These are phyloP conservation scores for Gyromitra esculenta DNA, from an alignment of 2,329 filamentous ascomycete genomes.

Conservation along the genomic window DNA sequence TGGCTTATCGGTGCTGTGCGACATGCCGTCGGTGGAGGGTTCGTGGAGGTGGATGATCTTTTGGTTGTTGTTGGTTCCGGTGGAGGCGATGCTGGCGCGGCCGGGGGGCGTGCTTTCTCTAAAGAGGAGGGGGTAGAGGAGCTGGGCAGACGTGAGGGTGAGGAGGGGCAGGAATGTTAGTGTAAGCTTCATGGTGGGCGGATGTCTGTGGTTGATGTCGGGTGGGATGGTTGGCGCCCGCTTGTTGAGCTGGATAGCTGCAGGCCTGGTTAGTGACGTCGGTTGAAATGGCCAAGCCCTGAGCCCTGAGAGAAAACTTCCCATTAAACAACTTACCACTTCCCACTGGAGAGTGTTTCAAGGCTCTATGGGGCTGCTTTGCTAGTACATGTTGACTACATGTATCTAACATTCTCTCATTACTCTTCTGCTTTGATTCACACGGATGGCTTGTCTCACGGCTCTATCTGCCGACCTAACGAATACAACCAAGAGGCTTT, in stretches of 20 bases:
- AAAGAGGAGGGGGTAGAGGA: conserved; percentile 46
- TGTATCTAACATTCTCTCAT: too few relatives aligned
- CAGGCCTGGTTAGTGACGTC: conserved; percentile 17
- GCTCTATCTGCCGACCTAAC: background rate
- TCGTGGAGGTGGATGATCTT: conserved; percentile 21
- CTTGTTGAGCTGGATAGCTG: conserved; percentile 26
- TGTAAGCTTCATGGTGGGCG: conserved; percentile 43
- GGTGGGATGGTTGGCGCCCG: conserved; percentile 5
- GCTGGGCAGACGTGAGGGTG: conserved; percentile 41
- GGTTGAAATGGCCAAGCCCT: conserved; percentile 18
- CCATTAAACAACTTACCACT: too few relatives aligned
- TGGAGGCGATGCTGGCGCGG: conserved; percentile 5
- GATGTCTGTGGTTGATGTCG: background rate
- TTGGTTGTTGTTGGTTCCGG: conserved; percentile 49
- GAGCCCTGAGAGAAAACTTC: background rate
- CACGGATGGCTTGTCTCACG: background rate
- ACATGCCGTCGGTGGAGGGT: conserved; percentile 60
- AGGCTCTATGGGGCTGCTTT: background rate
- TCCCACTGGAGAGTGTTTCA: too few relatives aligned
- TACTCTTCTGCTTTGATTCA: background rate
- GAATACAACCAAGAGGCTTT: background rate
- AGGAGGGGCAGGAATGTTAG: conserved; percentile 30
- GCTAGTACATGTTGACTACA: background rate
- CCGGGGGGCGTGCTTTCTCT: conserved; percentile 17
- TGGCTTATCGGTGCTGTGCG: conserved; percentile 57